These are phyloP conservation scores for Pezicula rhizophila DNA, from an alignment of 2,329 filamentous ascomycete genomes.

Conservation along the genomic window DNA sequence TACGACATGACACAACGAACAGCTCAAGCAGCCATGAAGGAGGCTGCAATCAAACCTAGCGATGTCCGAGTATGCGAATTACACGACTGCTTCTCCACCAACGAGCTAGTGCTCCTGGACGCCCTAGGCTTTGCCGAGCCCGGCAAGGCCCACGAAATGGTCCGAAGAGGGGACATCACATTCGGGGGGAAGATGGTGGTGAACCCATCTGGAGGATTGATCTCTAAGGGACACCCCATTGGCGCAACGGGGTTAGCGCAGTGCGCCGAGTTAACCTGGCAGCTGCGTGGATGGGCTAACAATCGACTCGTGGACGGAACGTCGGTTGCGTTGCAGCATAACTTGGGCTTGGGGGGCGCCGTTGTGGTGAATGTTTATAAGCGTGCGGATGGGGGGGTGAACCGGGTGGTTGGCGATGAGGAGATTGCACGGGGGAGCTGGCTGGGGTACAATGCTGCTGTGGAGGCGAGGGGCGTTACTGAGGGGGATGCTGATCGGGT, in stretches of 20 bases:
- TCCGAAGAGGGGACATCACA: slow-evolving; percentile 77
- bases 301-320: slow-evolving; percentile 69
- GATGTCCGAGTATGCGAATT: slow-evolving; percentile 81
- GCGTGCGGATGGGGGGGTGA: slow-evolving; percentile 67
- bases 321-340: slow-evolving; percentile 71
- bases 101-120: slow-evolving; percentile 85
- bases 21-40: slow-evolving; percentile 55
- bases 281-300: slow-evolving; percentile 88
- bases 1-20: slow-evolving; percentile 74
- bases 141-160: slow-evolving; percentile 85
- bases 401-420: slow-evolving; percentile 54
- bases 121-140: slow-evolving; percentile 69
- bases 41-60: slow-evolving; percentile 61
- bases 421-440: slow-evolving; percentile 60
- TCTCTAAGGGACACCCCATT: slow-evolving; percentile 89
- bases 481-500: slow-evolving; percentile 64
- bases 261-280: slow-evolving; percentile 89
- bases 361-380: slow-evolving; percentile 83
- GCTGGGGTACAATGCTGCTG: slow-evolving; percentile 87
- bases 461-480: slow-evolving; percentile 83
- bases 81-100: slow-evolving; percentile 92
- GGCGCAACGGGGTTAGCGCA: slow-evolving; percentile 88
- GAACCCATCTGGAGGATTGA: slow-evolving; percentile 87
- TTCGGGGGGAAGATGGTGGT: slow-evolving; percentile 73
- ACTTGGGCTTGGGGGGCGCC: slow-evolving; percentile 82